Base-by-base conservation (phyloP, 2,329 filamentous ascomycete species). In the Colletotrichum scovillei region DNA sequence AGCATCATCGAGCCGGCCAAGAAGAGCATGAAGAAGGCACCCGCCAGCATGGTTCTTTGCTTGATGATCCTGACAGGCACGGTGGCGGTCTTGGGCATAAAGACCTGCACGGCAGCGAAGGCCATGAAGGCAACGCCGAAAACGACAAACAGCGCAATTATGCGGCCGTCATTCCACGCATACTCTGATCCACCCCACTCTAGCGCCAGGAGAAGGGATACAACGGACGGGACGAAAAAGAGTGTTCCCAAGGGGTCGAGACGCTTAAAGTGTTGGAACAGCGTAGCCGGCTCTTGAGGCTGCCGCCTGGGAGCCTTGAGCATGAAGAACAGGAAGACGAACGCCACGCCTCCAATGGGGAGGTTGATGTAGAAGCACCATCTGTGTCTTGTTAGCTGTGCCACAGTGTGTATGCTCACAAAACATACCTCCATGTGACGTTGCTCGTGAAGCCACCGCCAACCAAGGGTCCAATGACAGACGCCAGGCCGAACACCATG, bases 341-440 rank as follows among this genome's bases (percentile, higher is more conserved):
- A 81, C 4, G 86, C 85, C n/a, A 87, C 80, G 30, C 82, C 87
- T 24, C 88, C 89, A 65, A 90, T 84, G 8, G 89, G 89, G 19
- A 90, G 84, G 74, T 90, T 90, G 77, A 90, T 87, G 77, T 88
- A 90, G 76, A 90, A 90, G 77, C 89, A 90, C 89, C 89, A 88
- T 62, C 84, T 81, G 32, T 7, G 24, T 49, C 9, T 19, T 2
- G 71, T 66, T 2, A 67, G 24, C 26, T 11, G 9, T n/a, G 22
- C 8, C 12, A 14, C 38, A 24, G 12, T 4, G 19, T 52, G 59
- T 30, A 35, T 19, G 16, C 7, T 28, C 7, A 5, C 16, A 3
- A 38, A 35, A 60, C 76, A 64, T 72, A 84, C 80, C 86, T 83
- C 88, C 88, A 90, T 12, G 83, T 84, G 14, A 83, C 81, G 6